phyloP scores from a whole-genome alignment of 441 rosid species.

The Arabidopsis lyrata region DNA sequence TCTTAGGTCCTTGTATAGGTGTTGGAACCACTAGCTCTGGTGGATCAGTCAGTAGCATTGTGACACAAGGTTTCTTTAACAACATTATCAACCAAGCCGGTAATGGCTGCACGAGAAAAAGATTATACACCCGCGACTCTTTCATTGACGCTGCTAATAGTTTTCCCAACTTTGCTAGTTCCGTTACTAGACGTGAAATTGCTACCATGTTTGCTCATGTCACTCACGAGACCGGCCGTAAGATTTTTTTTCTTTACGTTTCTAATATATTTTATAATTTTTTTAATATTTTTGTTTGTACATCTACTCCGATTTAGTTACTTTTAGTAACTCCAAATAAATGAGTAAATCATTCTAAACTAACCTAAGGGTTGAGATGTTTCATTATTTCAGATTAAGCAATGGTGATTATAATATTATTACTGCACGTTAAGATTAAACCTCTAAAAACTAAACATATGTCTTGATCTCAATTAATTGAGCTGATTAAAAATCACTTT shows the following conservation, averaged over 20 bases:
- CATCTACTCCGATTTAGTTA: background rate
- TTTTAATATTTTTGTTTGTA: background rate
- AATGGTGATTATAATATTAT: background rate
- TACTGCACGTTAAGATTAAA: too few species aligned
- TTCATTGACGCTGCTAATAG: slow-evolving; percentile 50
- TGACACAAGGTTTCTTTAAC: slow-evolving; percentile 51
- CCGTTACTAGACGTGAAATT: slow-evolving; percentile 62
- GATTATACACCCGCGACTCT: slow-evolving; percentile 52
- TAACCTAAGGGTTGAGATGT: background rate
- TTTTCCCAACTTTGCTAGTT: slow-evolving; percentile 49
- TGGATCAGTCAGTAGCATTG: slow-evolving; percentile 45
- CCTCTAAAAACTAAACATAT: background rate
- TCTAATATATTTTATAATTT: background rate
- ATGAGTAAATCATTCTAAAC: too few species aligned
- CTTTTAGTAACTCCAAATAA: background rate
- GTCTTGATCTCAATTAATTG: background rate
- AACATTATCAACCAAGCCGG: slow-evolving; percentile 51
- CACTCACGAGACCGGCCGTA: slow-evolving; percentile 65
- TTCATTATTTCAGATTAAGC: too few species aligned
- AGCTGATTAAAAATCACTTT: background rate
- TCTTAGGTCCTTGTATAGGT: slow-evolving; percentile 16
- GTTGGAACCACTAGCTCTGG: background rate
- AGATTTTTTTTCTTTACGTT: background rate
- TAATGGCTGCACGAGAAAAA: slow-evolving; percentile 49
- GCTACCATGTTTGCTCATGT: slow-evolving; percentile 74